These are phyloP conservation scores for Hericium erinaceus DNA, from an alignment of 768 basidiomycete genomes.

Conservation along the genomic window DNA sequence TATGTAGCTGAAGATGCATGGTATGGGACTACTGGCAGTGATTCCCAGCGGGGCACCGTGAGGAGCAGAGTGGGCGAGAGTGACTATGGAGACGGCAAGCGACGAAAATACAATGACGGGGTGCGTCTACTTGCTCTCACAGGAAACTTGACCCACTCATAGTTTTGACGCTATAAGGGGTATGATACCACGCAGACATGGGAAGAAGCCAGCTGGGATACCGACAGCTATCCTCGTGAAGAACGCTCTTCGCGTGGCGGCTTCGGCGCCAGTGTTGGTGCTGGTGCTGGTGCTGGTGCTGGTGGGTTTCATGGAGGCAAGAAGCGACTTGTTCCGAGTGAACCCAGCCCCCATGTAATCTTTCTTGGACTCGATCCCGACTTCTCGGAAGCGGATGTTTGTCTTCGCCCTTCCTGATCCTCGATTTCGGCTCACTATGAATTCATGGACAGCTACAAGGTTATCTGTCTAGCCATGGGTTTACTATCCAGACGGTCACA, in stretches of 20 bases:
- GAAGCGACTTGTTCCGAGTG: slow-evolving; percentile 75
- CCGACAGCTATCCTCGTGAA: slow-evolving; percentile 27
- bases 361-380: slow-evolving; percentile 91
- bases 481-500: slow-evolving; percentile 78
- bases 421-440: slow-evolving; percentile 18
- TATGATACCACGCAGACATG: slow-evolving; percentile 41
- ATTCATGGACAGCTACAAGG: slow-evolving; percentile 58
- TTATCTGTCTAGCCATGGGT: slow-evolving; percentile 63
- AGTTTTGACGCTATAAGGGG: slow-evolving; percentile 28
- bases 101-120: slow-evolving; percentile 71
- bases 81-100: slow-evolving; percentile 59
- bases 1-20: slow-evolving; percentile 34
- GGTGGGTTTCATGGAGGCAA: slow-evolving; percentile 30
- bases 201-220: slow-evolving; percentile 31
- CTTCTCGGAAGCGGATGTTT: slow-evolving; percentile 88
- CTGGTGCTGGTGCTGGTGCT: background rate
- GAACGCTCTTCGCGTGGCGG: slow-evolving; percentile 47
- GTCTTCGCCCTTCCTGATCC: slow-evolving; percentile 30
- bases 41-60: slow-evolving; percentile 24
- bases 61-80: slow-evolving; percentile 58
- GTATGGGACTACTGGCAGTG: slow-evolving; percentile 17
- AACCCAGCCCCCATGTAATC: slow-evolving; percentile 88
- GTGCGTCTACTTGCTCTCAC: slow-evolving; percentile 31
- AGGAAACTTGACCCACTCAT: background rate
- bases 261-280: slow-evolving; percentile 9